A percentile compares a stretch with the other conserved stretches of the same genome.
Evolutionary conservation across 768 basidiomycete genomes (phyloP).

Genomic region (Panellus pusillus): DNA sequence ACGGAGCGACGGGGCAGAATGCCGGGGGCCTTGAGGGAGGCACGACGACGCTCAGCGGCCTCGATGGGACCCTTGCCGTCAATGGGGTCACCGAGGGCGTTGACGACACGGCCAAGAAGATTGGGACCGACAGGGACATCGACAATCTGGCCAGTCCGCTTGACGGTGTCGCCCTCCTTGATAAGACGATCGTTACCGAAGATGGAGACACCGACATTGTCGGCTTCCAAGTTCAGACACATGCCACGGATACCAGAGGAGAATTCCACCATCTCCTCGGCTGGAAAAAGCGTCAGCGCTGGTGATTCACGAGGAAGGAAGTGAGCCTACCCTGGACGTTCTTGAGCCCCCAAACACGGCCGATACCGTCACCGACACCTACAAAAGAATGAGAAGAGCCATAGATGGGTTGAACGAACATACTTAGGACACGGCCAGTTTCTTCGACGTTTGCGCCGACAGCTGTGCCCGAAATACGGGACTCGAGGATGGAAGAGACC

Average conservation of each 20-base stretch:
- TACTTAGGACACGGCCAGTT: constrained; percentile 98
- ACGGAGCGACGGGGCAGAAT: constrained; percentile 99
- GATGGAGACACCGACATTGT: constrained; percentile 99
- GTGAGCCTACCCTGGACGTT: constrained; percentile 89
- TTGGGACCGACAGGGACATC: constrained; percentile 98
- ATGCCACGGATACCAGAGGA: constrained; percentile 99
- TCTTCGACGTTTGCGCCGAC: constrained; percentile 96
- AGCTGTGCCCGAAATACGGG: constrained; percentile 91
- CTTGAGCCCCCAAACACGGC: constrained; percentile 97
- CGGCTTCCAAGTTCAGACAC: constrained; percentile 99
- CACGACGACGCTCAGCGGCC: constrained; percentile 91
- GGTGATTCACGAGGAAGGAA: constrained; percentile 16
- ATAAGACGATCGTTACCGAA: constrained; percentile 98
- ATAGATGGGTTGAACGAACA: constrained; percentile 27
- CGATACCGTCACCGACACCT: constrained; percentile 99
- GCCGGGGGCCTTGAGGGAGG: constrained; percentile 98
- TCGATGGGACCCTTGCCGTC: constrained; percentile 99
- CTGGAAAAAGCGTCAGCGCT: constrained; percentile 42
- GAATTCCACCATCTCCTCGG: constrained; percentile 99
- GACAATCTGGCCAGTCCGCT: constrained; percentile 99
- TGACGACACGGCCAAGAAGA: constrained; percentile 98
- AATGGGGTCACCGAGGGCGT: constrained; percentile 99
- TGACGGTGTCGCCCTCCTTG: constrained; percentile 99
- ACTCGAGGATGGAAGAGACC: constrained; percentile 99
- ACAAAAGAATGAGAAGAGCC: constrained; percentile 26